Evolutionary conservation across 306 rosid species (phyloP).

Genomic region (Cicer pinnatifidum): DNA sequence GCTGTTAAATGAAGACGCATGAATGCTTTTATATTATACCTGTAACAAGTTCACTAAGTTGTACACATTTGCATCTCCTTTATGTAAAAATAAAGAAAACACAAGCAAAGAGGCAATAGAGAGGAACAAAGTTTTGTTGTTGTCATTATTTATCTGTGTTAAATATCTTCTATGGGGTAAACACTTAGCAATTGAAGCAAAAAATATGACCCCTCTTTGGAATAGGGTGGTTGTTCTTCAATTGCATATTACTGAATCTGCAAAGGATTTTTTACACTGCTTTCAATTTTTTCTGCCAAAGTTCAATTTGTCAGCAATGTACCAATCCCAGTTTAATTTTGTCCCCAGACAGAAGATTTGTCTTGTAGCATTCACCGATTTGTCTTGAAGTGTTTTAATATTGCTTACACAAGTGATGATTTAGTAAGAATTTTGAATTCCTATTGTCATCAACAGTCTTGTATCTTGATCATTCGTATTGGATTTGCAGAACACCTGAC

Average conservation of each 20-base stretch:
- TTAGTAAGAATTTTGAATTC: neutral
- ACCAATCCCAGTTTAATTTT: neutral
- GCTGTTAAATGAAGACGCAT: neutral
- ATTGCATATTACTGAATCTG: neutral
- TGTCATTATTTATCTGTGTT: neutral
- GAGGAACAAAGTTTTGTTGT: neutral
- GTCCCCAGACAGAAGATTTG: neutral
- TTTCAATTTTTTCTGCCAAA: neutral
- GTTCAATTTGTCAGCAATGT: neutral
- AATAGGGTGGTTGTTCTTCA: neutral
- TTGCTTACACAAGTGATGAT: neutral
- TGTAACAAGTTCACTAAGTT: neutral
- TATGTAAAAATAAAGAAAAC: neutral
- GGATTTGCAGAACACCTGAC: constrained; percentile 78
- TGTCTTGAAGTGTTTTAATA: neutral
- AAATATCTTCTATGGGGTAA: neutral
- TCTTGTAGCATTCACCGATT: constrained; percentile 22
- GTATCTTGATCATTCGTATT: constrained; percentile 26
- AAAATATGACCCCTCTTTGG: neutral
- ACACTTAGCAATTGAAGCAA: neutral
- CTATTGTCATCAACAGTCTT: neutral
- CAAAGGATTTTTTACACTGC: neutral
- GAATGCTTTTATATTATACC: constrained; percentile 3
- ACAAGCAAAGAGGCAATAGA: neutral
- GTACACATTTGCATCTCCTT: neutral